Conservation (phyloP, 2,329 filamentous ascomycete species). For the Fusarium verrucosum region DNA sequence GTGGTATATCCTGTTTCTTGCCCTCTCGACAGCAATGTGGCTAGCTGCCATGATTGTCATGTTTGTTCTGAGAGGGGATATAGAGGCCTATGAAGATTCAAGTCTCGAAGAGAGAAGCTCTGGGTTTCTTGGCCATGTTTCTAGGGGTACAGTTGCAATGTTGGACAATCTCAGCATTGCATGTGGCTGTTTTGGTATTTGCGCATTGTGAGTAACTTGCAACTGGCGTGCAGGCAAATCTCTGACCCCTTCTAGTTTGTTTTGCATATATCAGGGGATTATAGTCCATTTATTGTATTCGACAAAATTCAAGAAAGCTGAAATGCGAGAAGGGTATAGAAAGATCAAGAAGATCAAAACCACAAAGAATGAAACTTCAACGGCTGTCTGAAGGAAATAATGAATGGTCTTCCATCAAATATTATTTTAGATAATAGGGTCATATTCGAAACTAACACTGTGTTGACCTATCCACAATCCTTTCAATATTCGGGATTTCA, state of each 20-base stretch:
- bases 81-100: conserved; percentile 6
- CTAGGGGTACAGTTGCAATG: conserved; percentile 11
- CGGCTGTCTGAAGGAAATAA: no score
- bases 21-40: conserved; percentile 14
- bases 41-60: conserved; percentile 15
- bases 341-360: conserved; percentile 15
- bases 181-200: conserved; percentile 30
- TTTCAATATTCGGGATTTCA: no score
- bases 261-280: conserved; percentile 26
- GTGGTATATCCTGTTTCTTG: conserved; percentile 22
- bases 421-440: no score
- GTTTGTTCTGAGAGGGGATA: conserved; percentile 11
- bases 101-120: not conserved
- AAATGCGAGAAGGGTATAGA: conserved; percentile 21
- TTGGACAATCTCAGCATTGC: conserved; percentile 25
- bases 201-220: conserved; percentile 13
- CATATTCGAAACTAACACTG: no score
- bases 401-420: no score
- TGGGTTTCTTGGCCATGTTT: conserved; percentile 1
- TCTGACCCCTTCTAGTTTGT: not conserved
- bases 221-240: accelerated
- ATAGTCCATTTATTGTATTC: conserved; percentile 14
- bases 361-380: not conserved
- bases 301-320: conserved; percentile 14
- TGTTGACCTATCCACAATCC: no score